Evolutionary conservation across 176 grass and related monocot species (phyloP).

Genomic region (Bromus sterilis): DNA sequence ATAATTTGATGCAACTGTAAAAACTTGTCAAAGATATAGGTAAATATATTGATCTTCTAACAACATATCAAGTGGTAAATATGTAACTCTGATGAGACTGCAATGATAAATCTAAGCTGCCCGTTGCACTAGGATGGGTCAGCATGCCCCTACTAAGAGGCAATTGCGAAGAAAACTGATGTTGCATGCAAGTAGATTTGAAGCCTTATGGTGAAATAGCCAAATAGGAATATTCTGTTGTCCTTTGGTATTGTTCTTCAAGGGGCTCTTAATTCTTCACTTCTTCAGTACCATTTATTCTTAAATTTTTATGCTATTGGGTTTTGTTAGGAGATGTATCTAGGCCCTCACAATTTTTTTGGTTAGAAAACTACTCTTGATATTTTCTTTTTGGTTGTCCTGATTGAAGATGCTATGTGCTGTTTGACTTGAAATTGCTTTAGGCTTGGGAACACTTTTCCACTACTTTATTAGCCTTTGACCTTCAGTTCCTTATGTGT

Average conservation of each 20-base stretch:
- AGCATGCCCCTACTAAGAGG: background rate
- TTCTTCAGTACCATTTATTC: background rate
- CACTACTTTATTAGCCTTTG: constrained; percentile 11
- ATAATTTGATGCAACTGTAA: background rate
- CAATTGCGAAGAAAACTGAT: background rate
- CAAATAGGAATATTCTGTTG: background rate
- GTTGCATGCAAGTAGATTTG: constrained; percentile 13
- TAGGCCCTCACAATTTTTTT: background rate
- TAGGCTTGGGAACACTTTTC: background rate
- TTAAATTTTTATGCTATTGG: background rate
- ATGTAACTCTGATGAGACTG: background rate
- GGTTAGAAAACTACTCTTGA: background rate
- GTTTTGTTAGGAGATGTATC: constrained; percentile 26
- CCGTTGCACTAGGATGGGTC: background rate
- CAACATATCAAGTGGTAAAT: constrained; percentile 3
- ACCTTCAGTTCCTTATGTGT: constrained; percentile 27
- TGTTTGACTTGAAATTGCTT: constrained; percentile 16
- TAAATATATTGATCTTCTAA: background rate
- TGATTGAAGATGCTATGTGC: constrained; percentile 8
- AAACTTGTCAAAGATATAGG: background rate
- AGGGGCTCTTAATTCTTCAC: background rate
- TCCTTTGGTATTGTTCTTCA: constrained; percentile 5
- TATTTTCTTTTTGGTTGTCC: constrained; percentile 25
- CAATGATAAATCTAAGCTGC: background rate
- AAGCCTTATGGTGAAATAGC: background rate